Percentiles rank a stretch among this genome's conserved stretches.
Conservation (phyloP, 164 flowering plant genomes). For the Magnolia changhungtana region DNA sequence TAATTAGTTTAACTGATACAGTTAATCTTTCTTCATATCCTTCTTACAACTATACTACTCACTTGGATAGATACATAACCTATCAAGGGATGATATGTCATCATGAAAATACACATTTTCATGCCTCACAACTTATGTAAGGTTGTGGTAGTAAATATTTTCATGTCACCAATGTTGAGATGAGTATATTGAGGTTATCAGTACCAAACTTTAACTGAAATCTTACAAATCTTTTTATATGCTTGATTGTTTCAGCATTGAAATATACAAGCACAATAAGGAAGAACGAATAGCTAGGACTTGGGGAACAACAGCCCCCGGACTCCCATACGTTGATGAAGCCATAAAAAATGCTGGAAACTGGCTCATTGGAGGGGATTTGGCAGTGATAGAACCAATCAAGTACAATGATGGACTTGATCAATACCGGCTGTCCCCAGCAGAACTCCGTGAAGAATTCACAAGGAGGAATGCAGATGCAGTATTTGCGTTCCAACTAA, state of each 20-base stretch:
- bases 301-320: slow-evolving; percentile 87
- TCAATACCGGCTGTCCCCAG: slow-evolving; percentile 74
- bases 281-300: slow-evolving; percentile 88
- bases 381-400: slow-evolving; percentile 73
- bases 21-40: too few relatives aligned
- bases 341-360: slow-evolving; percentile 63
- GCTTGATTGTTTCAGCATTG: slow-evolving; percentile 45
- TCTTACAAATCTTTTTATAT: not conserved
- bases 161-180: not conserved
- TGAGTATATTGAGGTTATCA: not conserved
- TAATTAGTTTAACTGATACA: too few relatives aligned
- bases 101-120: not conserved
- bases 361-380: slow-evolving; percentile 87
- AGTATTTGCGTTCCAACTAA: slow-evolving; percentile 87
- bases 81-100: not conserved
- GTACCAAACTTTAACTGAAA: not conserved
- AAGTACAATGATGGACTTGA: slow-evolving; percentile 88
- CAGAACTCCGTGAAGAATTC: slow-evolving; percentile 71
- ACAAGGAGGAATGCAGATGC: slow-evolving; percentile 76
- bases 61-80: not conserved
- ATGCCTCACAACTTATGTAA: not conserved
- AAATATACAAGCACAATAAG: slow-evolving; percentile 86
- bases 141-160: not conserved
- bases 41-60: not conserved
- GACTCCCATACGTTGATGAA: slow-evolving; percentile 75